Evolutionary conservation across 1,284 basidiomycete genomes (phyloP).

Genomic region (Moesziomyces sp.): DNA sequence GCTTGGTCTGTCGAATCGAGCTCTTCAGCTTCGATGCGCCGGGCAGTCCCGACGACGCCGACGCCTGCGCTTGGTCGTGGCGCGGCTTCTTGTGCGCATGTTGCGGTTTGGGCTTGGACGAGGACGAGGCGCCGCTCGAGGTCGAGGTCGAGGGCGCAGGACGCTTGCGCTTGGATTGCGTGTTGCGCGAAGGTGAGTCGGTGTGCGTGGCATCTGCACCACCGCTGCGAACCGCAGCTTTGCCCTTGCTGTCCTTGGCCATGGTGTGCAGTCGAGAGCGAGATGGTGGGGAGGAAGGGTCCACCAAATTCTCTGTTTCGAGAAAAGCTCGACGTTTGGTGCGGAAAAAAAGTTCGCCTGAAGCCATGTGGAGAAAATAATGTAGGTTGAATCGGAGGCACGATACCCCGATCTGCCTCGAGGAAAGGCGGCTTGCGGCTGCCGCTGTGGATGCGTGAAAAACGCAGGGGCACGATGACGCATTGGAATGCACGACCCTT

Average conservation of each 20-base stretch:
- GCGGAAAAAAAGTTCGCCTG: no score
- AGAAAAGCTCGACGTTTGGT: background rate
- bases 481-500: constrained; percentile 5
- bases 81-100: constrained; percentile 23
- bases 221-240: constrained; percentile 8
- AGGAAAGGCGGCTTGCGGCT: background rate
- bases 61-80: constrained; percentile 20
- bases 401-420: no score
- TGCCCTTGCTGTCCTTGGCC: constrained; percentile 28
- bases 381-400: no score
- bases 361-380: no score
- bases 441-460: background rate
- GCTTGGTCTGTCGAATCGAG: constrained; percentile 53
- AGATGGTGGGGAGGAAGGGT: constrained; percentile 1
- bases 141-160: constrained; percentile 9
- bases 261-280: constrained; percentile 5
- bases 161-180: constrained; percentile 22
- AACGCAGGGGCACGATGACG: constrained; percentile 18
- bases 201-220: constrained; percentile 1
- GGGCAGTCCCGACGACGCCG: constrained; percentile 19
- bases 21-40: constrained; percentile 53
- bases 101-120: constrained; percentile 16
- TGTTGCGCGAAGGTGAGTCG: constrained; percentile 3
- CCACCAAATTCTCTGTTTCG: no score
- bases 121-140: constrained; percentile 2